Percentiles rank a stretch among this genome's conserved stretches.
These are phyloP conservation scores for Neurospora sp. DNA, from an alignment of 495 filamentous ascomycete genomes.

Conservation along the genomic window DNA sequence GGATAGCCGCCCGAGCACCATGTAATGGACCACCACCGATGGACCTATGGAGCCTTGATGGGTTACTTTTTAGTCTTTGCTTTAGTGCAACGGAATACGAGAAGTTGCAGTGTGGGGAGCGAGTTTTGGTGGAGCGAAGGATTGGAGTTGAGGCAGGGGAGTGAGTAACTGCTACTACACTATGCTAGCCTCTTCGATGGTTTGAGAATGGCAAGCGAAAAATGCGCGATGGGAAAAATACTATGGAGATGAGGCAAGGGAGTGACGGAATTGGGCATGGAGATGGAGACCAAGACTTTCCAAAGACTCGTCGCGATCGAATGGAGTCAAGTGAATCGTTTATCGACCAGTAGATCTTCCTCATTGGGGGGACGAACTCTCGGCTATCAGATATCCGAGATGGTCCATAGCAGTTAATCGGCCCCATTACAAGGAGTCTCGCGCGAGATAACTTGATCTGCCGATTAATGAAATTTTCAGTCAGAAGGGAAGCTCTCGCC, in stretches of 20 bases:
- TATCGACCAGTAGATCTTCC: neutral
- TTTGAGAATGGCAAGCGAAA: neutral
- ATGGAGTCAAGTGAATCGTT: neutral
- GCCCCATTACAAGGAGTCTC: neutral
- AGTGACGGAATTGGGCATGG: neutral
- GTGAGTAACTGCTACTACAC: neutral
- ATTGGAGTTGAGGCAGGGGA: neutral
- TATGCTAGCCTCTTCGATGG: neutral
- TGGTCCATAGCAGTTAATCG: neutral
- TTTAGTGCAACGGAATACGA: neutral
- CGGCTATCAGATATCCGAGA: neutral
- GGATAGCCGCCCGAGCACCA: neutral
- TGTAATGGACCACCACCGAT: neutral
- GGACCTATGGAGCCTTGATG: neutral
- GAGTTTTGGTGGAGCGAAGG: neutral
- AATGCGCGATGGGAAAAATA: neutral
- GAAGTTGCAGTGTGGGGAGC: neutral
- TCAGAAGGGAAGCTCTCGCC: neutral
- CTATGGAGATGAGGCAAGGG: neutral
- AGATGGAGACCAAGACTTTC: neutral
- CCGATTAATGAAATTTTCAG: neutral
- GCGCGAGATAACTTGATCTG: neutral
- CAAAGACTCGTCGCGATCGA: neutral
- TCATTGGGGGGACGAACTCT: neutral
- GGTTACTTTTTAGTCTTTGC: neutral